phyloP scores from a whole-genome alignment of 805 yeast species.

The Teunomyces aglyptinius region DNA sequence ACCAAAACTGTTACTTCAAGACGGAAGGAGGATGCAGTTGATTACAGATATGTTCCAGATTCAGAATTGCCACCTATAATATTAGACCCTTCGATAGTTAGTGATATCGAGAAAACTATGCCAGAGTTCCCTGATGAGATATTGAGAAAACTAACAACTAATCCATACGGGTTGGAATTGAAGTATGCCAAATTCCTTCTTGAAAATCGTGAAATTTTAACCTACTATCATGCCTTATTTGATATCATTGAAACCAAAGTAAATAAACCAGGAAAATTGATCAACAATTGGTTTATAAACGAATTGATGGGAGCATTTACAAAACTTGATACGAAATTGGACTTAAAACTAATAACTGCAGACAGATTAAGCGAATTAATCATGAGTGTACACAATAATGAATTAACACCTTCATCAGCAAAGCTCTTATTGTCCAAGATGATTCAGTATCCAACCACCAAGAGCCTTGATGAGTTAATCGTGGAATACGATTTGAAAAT shows the following conservation, averaged over 20 bases:
- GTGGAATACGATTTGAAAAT: constrained; percentile 50
- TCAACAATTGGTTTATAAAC: constrained; percentile 80
- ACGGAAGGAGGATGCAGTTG: constrained; percentile 76
- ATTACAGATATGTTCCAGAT: constrained; percentile 93
- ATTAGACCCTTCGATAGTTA: constrained; percentile 43
- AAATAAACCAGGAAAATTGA: constrained; percentile 34
- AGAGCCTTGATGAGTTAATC: constrained; percentile 44
- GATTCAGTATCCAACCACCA: constrained; percentile 40
- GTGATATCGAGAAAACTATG: constrained; percentile 39
- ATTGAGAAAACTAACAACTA: constrained; percentile 41
- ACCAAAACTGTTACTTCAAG: constrained; percentile 62
- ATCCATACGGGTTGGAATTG: constrained; percentile 56
- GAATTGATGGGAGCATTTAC: constrained; percentile 71
- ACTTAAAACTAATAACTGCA: constrained; percentile 31
- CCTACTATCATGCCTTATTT: constrained; percentile 52
- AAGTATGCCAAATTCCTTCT: constrained; percentile 76
- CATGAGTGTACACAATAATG: constrained; percentile 40
- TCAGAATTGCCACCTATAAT: constrained; percentile 72
- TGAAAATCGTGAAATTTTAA: constrained; percentile 45
- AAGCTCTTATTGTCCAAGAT: constrained; percentile 63
- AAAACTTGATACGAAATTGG: constrained; percentile 42
- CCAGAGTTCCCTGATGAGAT: constrained; percentile 66
- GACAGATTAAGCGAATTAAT: constrained; percentile 55
- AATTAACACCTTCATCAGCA: constrained; percentile 67
- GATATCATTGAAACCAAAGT: constrained; percentile 14